Percentiles rank a stretch among this genome's conserved stretches.
phyloP scores from a whole-genome alignment of 1,284 basidiomycete genomes.

The Cryptococcus deneoformans region DNA sequence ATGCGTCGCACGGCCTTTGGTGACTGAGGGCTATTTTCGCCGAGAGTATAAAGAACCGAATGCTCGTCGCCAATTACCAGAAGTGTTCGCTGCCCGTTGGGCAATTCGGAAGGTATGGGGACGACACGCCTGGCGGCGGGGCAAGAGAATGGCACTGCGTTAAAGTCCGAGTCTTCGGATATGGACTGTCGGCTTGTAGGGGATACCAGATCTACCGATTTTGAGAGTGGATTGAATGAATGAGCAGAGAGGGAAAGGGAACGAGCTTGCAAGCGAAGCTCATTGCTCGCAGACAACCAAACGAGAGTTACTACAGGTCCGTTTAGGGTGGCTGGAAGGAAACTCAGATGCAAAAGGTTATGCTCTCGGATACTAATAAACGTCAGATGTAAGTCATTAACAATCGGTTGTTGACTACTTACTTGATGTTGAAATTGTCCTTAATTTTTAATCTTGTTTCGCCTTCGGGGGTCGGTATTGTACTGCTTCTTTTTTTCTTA shows the following conservation, averaged over 20 bases:
- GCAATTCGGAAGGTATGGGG: conserved; percentile 15
- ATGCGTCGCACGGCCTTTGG: conserved; percentile 12
- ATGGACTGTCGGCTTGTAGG: conserved; percentile 47
- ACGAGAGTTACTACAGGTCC: conserved; percentile 64
- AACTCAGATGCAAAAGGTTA: conserved; percentile 67
- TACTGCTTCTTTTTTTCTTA: conserved; percentile 22
- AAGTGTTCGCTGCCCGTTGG: conserved; percentile 11
- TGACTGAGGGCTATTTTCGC: conserved; percentile 6
- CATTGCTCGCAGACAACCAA: conserved; percentile 38
- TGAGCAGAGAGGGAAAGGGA: conserved; percentile 61
- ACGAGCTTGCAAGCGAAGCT: conserved; percentile 61
- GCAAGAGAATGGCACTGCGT: conserved; percentile 44
- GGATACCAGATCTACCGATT: conserved; percentile 56
- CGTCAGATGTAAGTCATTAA: not conserved
- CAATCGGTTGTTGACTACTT: conserved; percentile 11
- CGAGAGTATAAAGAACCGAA: conserved; percentile 32
- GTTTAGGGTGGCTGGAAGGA: conserved; percentile 55
- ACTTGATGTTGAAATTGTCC: conserved; percentile 48
- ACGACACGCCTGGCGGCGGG: conserved; percentile 40
- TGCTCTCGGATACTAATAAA: conserved; percentile 64
- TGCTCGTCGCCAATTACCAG: conserved; percentile 48
- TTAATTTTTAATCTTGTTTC: conserved; percentile 31
- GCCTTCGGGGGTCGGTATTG: conserved; percentile 9
- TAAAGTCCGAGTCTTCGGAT: conserved; percentile 29
- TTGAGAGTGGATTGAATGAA: conserved; percentile 28